Percentiles rank a stretch among this genome's conserved stretches.
Conservation (phyloP, 768 basidiomycete species). For the Mycena galericulata region DNA sequence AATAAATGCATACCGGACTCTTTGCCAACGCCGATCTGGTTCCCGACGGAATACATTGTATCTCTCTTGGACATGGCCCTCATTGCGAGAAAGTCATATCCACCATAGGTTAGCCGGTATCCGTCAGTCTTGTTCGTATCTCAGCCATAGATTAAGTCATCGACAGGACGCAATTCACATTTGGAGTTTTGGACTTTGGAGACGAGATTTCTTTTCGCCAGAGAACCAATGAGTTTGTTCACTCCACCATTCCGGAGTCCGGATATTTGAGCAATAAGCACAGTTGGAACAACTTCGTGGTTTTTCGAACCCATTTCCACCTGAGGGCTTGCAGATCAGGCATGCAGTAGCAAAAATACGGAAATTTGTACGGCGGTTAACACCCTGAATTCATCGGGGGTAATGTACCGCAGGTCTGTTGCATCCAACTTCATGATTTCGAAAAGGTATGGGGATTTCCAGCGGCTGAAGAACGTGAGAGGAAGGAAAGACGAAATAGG, state of each 20-base stretch:
- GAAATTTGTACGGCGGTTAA: slow-evolving; percentile 80
- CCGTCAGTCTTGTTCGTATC: slow-evolving; percentile 83
- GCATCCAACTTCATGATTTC: slow-evolving; percentile 89
- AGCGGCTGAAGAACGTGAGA: too few species aligned
- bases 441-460: not conserved
- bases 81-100: slow-evolving; percentile 97
- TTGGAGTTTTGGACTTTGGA: slow-evolving; percentile 91
- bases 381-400: slow-evolving; percentile 94
- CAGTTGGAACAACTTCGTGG: slow-evolving; percentile 93
- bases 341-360: not conserved
- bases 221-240: slow-evolving; percentile 89
- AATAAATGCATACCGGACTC: slow-evolving; percentile 80
- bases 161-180: slow-evolving; percentile 62
- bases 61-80: slow-evolving; percentile 92
- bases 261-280: slow-evolving; percentile 91
- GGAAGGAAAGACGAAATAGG: too few species aligned
- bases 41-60: slow-evolving; percentile 91
- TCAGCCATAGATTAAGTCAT: slow-evolving; percentile 11
- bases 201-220: slow-evolving; percentile 93
- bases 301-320: slow-evolving; percentile 99
- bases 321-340: slow-evolving; percentile 53
- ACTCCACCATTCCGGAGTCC: slow-evolving; percentile 93
- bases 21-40: slow-evolving; percentile 98
- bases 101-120: slow-evolving; percentile 96
- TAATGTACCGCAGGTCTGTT: slow-evolving; percentile 93